Base-by-base conservation (phyloP, 2,329 filamentous ascomycete genomes). In the Ceratocystis huliohia region DNA sequence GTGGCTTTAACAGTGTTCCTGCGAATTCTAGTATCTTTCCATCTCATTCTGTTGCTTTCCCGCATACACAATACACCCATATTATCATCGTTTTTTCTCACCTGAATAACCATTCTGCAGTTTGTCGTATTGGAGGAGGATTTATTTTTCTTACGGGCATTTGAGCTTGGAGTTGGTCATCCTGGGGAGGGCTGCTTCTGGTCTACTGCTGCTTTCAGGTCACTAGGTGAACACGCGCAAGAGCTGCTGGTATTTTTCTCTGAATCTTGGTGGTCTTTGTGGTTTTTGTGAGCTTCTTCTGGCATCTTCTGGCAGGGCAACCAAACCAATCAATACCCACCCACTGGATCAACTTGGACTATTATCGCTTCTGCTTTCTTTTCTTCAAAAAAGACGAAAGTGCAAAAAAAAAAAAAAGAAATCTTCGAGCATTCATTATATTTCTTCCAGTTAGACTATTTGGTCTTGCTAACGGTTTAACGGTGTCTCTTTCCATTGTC, bases 71-170 rank as follows among this genome's bases (percentile, higher is more conserved):
- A 67, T 67, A 67, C 66, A 65, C 64, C 57, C 28, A 56, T 65
- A 62, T 62, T 61, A 67, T 63, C 41, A 65, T 65, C 53, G 66
- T 48, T 64, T 56, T 53, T 41, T 41, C 37, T 41, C 3, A 48
- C 37, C 61, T 67, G 56, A 65, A 65, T 65, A 45, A 61, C 30
- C 59, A 50, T 65, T 64, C 46, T 65, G 48, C 57, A 56, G 62
- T 56, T 64, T 65, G 48, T 59, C 57, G 62, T 65, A 44, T 68
- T 66, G 41, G 64, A 48, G 67, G 67, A 66, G 50, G 64, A 64
- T 22, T 22, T 61, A 22, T 63, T 50, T 46, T 67, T 67, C 33
- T 65, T 65, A 46, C 41, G 53, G 66, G 48, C 30, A 67, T 66
- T 57, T 66, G 65, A 66, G 65, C 65, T 66, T 66, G 41, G 62